Conservation (phyloP, 2,329 filamentous ascomycete genomes). For the Thielaviopsis euricoi region DNA sequence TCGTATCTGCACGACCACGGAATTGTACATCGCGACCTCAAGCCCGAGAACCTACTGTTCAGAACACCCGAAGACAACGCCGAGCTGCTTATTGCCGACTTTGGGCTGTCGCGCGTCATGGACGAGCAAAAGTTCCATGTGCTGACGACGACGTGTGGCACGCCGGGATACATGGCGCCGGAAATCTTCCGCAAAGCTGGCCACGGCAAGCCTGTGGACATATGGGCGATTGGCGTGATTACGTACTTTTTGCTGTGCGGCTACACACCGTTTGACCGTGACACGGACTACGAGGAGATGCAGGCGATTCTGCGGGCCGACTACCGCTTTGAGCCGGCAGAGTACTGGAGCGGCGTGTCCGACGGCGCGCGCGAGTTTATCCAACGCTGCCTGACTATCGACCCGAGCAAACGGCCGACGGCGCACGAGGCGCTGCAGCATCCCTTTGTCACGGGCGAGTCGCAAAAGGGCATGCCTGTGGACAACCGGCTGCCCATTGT, state of each 20-base stretch:
- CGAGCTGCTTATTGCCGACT: constrained; percentile 91
- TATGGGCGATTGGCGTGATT: constrained; percentile 97
- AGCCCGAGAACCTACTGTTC: constrained; percentile 94
- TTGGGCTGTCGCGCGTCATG: constrained; percentile 92
- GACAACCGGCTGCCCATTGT: constrained; percentile 51
- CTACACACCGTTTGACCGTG: constrained; percentile 94
- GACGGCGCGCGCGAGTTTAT: constrained; percentile 81
- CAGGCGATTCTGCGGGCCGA: constrained; percentile 94
- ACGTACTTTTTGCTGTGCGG: constrained; percentile 97
- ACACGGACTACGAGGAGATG: constrained; percentile 98
- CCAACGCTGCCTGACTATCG: constrained; percentile 75
- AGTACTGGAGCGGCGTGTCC: constrained; percentile 94
- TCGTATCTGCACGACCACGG: constrained; percentile 97
- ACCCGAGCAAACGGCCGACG: constrained; percentile 75
- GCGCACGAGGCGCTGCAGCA: constrained; percentile 62
- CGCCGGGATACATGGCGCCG: constrained; percentile 96
- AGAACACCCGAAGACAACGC: constrained; percentile 95
- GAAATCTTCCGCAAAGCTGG: constrained; percentile 99
- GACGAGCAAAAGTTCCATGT: constrained; percentile 98
- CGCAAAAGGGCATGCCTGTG: constrained; percentile 31
- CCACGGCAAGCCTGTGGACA: constrained; percentile 93
- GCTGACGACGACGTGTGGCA: constrained; percentile 91
- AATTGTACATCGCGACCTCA: constrained; percentile 94
- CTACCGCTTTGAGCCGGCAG: constrained; percentile 83
- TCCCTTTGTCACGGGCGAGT: constrained; percentile 43